Percentiles rank a stretch among this genome's conserved stretches.
These are phyloP conservation scores for Grammothele lineata DNA, from an alignment of 768 basidiomycete genomes.

Conservation along the genomic window DNA sequence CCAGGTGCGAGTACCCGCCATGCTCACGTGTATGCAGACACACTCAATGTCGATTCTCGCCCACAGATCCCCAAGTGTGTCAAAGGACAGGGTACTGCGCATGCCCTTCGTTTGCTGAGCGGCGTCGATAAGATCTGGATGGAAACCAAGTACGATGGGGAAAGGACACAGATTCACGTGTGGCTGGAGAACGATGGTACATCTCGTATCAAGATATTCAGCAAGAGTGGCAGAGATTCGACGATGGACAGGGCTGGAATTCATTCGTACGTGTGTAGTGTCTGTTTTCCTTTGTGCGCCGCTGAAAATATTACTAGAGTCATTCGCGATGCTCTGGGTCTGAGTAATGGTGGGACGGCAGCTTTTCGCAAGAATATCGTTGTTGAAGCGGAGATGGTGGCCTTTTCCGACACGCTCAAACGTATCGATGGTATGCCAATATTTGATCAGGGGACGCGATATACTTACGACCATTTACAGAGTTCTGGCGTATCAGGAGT, in stretches of 20 bases:
- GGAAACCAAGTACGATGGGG: conserved; percentile 94
- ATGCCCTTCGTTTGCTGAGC: conserved; percentile 47
- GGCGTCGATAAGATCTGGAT: conserved; percentile 58
- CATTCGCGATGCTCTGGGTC: conserved; percentile 56
- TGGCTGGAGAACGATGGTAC: conserved; percentile 36
- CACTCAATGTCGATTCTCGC: not conserved
- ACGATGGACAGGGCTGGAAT: conserved; percentile 71
- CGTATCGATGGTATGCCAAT: conserved; percentile 62
- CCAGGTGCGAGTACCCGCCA: conserved; percentile 53
- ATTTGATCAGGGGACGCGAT: not conserved
- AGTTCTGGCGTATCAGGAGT: conserved; percentile 71
- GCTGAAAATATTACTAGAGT: conserved; percentile 32
- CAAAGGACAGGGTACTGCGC: conserved; percentile 61
- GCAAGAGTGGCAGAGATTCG: conserved; percentile 83
- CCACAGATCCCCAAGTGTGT: conserved; percentile 75
- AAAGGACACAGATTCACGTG: conserved; percentile 91
- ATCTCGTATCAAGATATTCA: conserved; percentile 69
- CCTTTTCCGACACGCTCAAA: conserved; percentile 54
- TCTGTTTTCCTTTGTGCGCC: too few relatives aligned
- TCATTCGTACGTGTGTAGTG: conserved; percentile 42
- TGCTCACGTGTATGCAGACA: not conserved
- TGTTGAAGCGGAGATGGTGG: conserved; percentile 89
- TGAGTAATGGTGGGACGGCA: too few relatives aligned
- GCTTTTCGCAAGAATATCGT: conserved; percentile 34
- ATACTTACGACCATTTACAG: conserved; percentile 30